phyloP scores from a whole-genome alignment of 805 yeast species.

The Wickerhamomyces pijperi region DNA sequence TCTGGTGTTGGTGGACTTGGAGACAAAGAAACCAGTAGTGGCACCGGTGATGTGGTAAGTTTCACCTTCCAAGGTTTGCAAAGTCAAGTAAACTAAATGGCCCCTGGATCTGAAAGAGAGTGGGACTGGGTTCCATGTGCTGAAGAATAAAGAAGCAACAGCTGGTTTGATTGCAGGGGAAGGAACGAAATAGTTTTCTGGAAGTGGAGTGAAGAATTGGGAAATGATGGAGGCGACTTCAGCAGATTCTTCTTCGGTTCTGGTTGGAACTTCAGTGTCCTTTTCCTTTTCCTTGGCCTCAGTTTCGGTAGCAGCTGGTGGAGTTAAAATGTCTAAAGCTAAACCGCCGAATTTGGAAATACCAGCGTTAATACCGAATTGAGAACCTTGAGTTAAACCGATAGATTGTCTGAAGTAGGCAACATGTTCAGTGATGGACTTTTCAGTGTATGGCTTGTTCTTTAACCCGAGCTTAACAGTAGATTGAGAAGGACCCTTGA shows the following conservation, averaged over 20 bases:
- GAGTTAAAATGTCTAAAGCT: slow-evolving; percentile 21
- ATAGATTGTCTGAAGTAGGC: slow-evolving; percentile 49
- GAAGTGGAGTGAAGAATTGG: slow-evolving; percentile 11
- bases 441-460: slow-evolving; percentile 49
- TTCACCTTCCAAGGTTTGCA: slow-evolving; percentile 75
- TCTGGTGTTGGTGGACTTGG: slow-evolving; percentile 50
- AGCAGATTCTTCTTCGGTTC: slow-evolving; percentile 12
- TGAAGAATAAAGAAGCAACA: slow-evolving; percentile 51
- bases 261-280: slow-evolving; percentile 5
- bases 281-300: slow-evolving; percentile 7
- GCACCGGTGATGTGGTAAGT: slow-evolving; percentile 69
- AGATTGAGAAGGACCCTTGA: slow-evolving; percentile 12
- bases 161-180: slow-evolving; percentile 20
- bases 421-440: slow-evolving; percentile 51
- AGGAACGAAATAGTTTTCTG: slow-evolving; percentile 13
- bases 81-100: slow-evolving; percentile 65
- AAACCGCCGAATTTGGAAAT: slow-evolving; percentile 34
- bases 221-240: slow-evolving; percentile 11
- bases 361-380: slow-evolving; percentile 34
- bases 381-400: slow-evolving; percentile 38
- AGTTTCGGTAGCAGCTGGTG: slow-evolving; percentile 1
- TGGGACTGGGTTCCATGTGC: slow-evolving; percentile 85
- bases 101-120: slow-evolving; percentile 53
- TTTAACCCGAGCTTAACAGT: slow-evolving; percentile 33
- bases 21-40: slow-evolving; percentile 69